Base-by-base conservation (phyloP, 1,139 yeast genomes). In the Kodamaea ohmeri region DNA sequence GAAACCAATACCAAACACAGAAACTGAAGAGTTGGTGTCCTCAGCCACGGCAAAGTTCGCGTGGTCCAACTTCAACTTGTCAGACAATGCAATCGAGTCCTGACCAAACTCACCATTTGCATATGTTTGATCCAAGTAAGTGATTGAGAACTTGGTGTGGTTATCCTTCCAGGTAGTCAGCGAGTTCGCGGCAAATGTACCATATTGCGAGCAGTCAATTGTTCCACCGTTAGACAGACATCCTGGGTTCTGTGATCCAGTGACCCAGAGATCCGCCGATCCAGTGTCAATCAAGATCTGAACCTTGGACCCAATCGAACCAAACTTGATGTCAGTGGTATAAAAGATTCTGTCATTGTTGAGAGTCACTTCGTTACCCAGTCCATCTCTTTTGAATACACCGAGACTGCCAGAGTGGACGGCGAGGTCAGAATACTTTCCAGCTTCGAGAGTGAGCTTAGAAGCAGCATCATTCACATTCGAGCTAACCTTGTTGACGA, bases 191-290 rank as follows among this genome's bases (percentile, higher is more conserved):
- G 80, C 67, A 51, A 78, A 80, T 6, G 78, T 66, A 9, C 83
- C 83, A 48, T 63, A 68, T 11, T 47, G 45, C 2, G 59, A 57
- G 49, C 80, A 73, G 37, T 50, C 51, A 22, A 52, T 43, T 1
- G 32, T 27, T 2, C 56, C 55, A n/a, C 58, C 60, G 34, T 56
- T 47, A 14, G 43, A 33, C 3, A 25, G 9, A 43, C 67, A 60
- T 8, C 59, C 46, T 6, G 60, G 53, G 37, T 56, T 57, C 14
- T 43, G 48, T 6, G 45, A 29, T 2, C 58, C 51, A 45, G 51
- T 48, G 32, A 80, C 74, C 88, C 88, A 82, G 46, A 81, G 60
- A 55, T 82, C 89, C 6, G 84, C 69, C 2, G 86, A 79, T 0
- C 88, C 88, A 4, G 88, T 80, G 52, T 82, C 89, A 31, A 83